Conservation (phyloP, 306 rosid species). For the Dalbergia cochinchinensis region DNA sequence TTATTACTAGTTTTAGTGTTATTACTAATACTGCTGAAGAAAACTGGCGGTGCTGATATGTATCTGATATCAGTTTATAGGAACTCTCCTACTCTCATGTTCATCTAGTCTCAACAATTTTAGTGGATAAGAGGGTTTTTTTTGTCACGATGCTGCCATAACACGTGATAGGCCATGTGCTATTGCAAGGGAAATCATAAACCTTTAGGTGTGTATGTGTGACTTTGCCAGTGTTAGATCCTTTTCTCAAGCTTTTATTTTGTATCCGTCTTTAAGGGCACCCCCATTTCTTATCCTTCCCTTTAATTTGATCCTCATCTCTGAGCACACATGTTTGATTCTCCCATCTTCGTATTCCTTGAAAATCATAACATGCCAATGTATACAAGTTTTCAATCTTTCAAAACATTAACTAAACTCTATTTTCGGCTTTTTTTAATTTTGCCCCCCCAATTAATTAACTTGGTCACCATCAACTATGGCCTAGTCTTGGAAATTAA, state of each 20-base stretch:
- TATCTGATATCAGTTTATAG: not conserved
- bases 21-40: not conserved
- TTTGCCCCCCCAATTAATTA: too few species aligned
- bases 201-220: slow-evolving; percentile 8
- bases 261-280: slow-evolving; percentile 39
- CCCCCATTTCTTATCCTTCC: slow-evolving; percentile 45
- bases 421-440: too few species aligned
- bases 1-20: not conserved
- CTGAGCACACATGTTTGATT: slow-evolving; percentile 43
- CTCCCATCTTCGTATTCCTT: slow-evolving; percentile 39
- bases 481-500: too few species aligned
- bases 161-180: slow-evolving; percentile 67
- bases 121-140: slow-evolving; percentile 43
- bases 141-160: slow-evolving; percentile 50
- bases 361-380: slow-evolving; percentile 35
- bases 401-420: not conserved
- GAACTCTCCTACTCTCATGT: not conserved
- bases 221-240: slow-evolving; percentile 50
- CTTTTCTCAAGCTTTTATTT: slow-evolving; percentile 47
- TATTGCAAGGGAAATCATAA: slow-evolving; percentile 43
- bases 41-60: not conserved
- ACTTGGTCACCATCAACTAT: not conserved
- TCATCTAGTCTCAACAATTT: slow-evolving; percentile 33
- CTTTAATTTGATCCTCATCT: slow-evolving; percentile 42
- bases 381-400: not conserved